Conservation (phyloP, 768 basidiomycete genomes). For the Hydnomerulius pinastri region DNA sequence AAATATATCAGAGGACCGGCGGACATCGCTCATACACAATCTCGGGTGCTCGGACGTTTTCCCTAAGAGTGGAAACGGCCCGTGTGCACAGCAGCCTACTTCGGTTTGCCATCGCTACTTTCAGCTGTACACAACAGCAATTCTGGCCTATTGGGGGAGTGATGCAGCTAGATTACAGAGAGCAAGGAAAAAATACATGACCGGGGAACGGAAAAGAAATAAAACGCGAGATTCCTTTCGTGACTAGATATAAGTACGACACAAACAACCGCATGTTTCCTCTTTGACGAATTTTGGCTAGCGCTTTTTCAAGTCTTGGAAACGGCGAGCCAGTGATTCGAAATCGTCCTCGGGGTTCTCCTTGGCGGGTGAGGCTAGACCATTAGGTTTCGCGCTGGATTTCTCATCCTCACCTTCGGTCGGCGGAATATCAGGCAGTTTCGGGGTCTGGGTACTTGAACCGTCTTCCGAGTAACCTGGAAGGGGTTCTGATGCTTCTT, state of each 20-base stretch:
- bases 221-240: slow-evolving; percentile 10
- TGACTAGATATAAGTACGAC: background rate
- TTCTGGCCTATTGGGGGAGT: background rate
- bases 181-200: slow-evolving; percentile 12
- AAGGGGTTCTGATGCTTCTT: slow-evolving; percentile 20
- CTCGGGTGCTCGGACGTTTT: background rate
- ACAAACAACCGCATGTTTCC: slow-evolving; percentile 1
- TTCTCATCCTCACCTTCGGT: slow-evolving; percentile 47
- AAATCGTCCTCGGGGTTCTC: slow-evolving; percentile 63
- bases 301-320: slow-evolving; percentile 85
- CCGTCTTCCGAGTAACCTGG: slow-evolving; percentile 30
- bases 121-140: background rate
- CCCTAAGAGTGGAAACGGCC: background rate
- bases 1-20: background rate
- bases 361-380: slow-evolving; percentile 6
- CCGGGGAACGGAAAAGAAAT: background rate
- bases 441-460: slow-evolving; percentile 24
- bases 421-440: slow-evolving; percentile 54
- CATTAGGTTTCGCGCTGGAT: slow-evolving; percentile 7
- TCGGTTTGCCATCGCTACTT: background rate
- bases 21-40: background rate
- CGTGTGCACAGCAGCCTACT: background rate
- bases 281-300: slow-evolving; percentile 29
- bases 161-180: slow-evolving; percentile 9
- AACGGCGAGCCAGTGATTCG: slow-evolving; percentile 73